Base-by-base conservation (phyloP, 352 stramenopile species). In the Phytophthora cryptogea region DNA sequence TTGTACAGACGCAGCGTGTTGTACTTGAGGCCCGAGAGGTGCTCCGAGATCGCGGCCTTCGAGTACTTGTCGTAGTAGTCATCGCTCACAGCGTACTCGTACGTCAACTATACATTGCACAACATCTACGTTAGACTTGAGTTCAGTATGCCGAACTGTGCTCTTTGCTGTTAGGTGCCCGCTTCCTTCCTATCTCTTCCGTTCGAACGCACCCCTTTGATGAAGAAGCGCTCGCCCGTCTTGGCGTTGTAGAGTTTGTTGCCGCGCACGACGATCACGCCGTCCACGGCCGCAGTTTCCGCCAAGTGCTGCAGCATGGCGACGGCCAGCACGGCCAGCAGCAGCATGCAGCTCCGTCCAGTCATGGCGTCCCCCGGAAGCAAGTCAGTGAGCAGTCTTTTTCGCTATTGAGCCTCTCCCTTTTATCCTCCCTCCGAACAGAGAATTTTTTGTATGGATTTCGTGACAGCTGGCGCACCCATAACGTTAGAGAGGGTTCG, bases 161-260 rank as follows among this genome's bases (percentile, higher is more conserved):
- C 32, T 41, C 36, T 59, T 54, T 69, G 54, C 54, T 68, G 41
- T 54, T 56, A 66, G 62, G 32, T 10, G 23, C 27, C 26, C 17
- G 33, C 40, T 44, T 66, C 51, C 35, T 57, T 54, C 40, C 45
- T 41, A 68, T 71, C 41, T 23, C 26, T 64, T n/a, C 20, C 26
- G 26, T 63, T 63, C 42, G 42, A 58, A 80, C 83, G 68, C 68
- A 93, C 83, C 46, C 86, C 86, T 68, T 92, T 90, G 54, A 95
- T 91, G 70, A 94, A 86, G 61, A 95, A 95, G 37, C 86, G 86
- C 57, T 93, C 81, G 63, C 79, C 78, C 10, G 84, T 81, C 16
- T 89, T 89, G 28, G 68, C 66, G 59, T 95, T 89, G 71, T 90
- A 95, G 68, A 95, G 81, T 58, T 95, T 93, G 80, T 92, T 93